Percentiles rank a stretch among this genome's conserved stretches.
phyloP scores from a whole-genome alignment of 805 yeast genomes.

The Candida sakaeoensis region DNA sequence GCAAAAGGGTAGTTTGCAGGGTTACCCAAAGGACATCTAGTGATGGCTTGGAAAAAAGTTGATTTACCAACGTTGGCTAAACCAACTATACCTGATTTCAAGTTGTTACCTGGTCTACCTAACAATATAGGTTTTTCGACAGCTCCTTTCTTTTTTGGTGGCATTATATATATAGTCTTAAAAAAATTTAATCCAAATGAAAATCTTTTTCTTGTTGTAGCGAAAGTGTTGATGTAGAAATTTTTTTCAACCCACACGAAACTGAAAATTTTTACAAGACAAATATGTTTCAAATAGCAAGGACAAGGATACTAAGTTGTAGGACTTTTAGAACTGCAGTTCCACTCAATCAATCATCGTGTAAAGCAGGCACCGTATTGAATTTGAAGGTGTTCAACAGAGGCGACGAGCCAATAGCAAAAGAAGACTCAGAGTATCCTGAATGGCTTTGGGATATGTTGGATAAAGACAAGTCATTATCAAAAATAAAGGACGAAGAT shows the following conservation, averaged over 20 bases:
- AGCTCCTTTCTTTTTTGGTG: conserved; percentile 67
- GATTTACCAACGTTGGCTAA: conserved; percentile 95
- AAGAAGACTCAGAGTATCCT: conserved; percentile 87
- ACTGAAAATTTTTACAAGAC: conserved; percentile 4
- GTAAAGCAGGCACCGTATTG: conserved; percentile 69
- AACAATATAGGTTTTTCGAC: conserved; percentile 69
- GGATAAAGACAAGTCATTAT: conserved; percentile 60
- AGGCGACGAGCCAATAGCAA: conserved; percentile 86
- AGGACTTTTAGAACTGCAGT: not conserved
- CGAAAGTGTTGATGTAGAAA: conserved; percentile 2
- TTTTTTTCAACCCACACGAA: conserved; percentile 5
- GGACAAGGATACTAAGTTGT: not conserved
- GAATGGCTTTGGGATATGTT: conserved; percentile 90
- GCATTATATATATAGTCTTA: conserved; percentile 52
- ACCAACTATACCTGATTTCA: conserved; percentile 81
- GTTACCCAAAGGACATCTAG: conserved; percentile 86
- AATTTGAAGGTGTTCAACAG: conserved; percentile 70
- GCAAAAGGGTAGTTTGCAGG: conserved; percentile 99
- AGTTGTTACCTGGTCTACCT: conserved; percentile 66
- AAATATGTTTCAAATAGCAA: not conserved
- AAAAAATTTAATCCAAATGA: not conserved
- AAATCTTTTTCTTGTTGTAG: conserved; percentile 4
- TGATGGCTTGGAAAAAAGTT: conserved; percentile 95
- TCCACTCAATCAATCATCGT: conserved; percentile 20
- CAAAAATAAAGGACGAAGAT: conserved; percentile 55